These are phyloP conservation scores for Xerophyta viscosa DNA, from an alignment of 106 monocot species.

Conservation along the genomic window DNA sequence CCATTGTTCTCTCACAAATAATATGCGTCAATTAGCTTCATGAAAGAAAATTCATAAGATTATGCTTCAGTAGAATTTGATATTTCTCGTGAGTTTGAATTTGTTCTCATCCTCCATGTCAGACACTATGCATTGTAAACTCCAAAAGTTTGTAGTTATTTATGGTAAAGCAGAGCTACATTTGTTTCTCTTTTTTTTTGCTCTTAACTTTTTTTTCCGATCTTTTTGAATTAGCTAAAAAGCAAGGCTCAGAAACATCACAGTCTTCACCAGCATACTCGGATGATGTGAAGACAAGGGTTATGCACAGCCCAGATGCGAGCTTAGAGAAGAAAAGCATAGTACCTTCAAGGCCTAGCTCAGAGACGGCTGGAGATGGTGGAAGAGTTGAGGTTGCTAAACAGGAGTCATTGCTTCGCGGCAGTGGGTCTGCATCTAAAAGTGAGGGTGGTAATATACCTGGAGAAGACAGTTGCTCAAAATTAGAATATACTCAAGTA, in stretches of 20 bases:
- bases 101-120: too few species aligned
- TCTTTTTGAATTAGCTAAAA: slow-evolving; percentile 22
- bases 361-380: slow-evolving; percentile 14
- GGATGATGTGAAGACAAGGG: slow-evolving; percentile 22
- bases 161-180: too few species aligned
- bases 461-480: slow-evolving; percentile 15
- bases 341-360: slow-evolving; percentile 10
- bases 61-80: too few species aligned
- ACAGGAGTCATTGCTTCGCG: slow-evolving; percentile 8
- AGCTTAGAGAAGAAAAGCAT: slow-evolving; percentile 24
- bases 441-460: slow-evolving; percentile 5
- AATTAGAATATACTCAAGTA: slow-evolving; percentile 1
- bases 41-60: too few species aligned
- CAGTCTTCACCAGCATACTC: slow-evolving; percentile 45
- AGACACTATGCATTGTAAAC: too few species aligned
- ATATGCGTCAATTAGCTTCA: too few species aligned
- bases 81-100: too few species aligned
- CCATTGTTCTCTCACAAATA: too few species aligned
- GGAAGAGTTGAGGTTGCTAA: slow-evolving; percentile 9
- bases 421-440: neutral
- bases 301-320: slow-evolving; percentile 22
- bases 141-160: too few species aligned
- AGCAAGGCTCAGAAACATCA: slow-evolving; percentile 10
- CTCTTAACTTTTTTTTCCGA: too few species aligned
- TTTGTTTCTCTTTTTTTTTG: neutral